Evolutionary conservation across 352 stramenopile genomes (phyloP).

Genomic region (Phytophthora foliorum): DNA sequence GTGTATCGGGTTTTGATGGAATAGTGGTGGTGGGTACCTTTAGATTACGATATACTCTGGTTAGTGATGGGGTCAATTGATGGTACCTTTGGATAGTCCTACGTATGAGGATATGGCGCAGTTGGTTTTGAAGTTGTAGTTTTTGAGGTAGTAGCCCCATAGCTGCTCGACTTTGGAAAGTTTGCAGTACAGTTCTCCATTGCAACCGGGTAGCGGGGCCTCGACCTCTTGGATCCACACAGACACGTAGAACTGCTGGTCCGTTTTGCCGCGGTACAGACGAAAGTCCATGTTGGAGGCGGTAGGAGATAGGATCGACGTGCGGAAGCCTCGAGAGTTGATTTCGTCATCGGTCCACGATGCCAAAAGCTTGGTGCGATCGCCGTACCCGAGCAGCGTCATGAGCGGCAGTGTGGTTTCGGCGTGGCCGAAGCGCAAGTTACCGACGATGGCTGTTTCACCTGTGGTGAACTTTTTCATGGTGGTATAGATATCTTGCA

Average conservation of each 20-base stretch:
- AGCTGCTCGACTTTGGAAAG: conserved; percentile 53
- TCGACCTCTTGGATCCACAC: conserved; percentile 60
- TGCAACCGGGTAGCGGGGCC: conserved; percentile 53
- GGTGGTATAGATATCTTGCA: conserved; percentile 61
- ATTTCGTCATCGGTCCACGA: conserved; percentile 51
- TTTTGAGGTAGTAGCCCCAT: conserved; percentile 65
- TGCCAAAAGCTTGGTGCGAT: conserved; percentile 45
- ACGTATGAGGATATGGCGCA: conserved; percentile 15
- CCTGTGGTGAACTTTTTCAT: conserved; percentile 63
- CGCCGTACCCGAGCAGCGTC: conserved; percentile 69
- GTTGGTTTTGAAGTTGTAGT: conserved; percentile 48
- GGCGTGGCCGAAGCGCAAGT: conserved; percentile 76
- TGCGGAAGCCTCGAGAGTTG: conserved; percentile 59
- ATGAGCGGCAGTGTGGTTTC: conserved; percentile 84
- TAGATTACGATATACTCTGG: too few species aligned
- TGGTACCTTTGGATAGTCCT: too few species aligned
- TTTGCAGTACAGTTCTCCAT: conserved; percentile 57
- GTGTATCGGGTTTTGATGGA: not conserved
- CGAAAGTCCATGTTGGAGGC: conserved; percentile 82
- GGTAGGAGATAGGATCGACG: conserved; percentile 63
- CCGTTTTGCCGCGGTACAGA: conserved; percentile 51
- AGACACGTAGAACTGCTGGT: conserved; percentile 60
- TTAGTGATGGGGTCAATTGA: too few species aligned
- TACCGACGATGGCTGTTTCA: conserved; percentile 43
- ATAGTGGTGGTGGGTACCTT: not conserved